Evolutionary conservation across 106 monocot genomes (phyloP).

Genomic region (Apostasia shenzhenica): DNA sequence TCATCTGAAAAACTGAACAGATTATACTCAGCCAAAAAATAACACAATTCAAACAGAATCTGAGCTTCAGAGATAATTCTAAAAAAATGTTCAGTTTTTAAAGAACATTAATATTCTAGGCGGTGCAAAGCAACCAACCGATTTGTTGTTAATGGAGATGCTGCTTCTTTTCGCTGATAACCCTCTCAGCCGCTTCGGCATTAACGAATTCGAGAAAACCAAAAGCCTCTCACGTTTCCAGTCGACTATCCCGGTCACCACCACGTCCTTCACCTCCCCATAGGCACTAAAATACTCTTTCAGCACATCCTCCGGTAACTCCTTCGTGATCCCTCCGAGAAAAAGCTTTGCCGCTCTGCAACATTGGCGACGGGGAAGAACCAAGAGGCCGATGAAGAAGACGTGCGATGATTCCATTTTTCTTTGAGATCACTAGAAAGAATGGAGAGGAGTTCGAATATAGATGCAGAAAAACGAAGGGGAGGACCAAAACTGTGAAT

Average conservation of each 20-base stretch:
- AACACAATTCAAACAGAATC: background rate
- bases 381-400: too few relatives aligned
- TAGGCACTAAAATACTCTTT: constrained; percentile 44
- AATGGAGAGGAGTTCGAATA: too few relatives aligned
- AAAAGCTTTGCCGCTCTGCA: constrained; percentile 65
- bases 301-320: constrained; percentile 46
- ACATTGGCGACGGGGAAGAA: too few relatives aligned
- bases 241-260: constrained; percentile 49
- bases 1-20: too few relatives aligned
- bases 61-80: background rate
- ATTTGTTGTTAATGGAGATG: constrained; percentile 30
- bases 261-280: constrained; percentile 62
- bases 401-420: too few relatives aligned
- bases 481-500: too few relatives aligned
- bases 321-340: constrained; percentile 64
- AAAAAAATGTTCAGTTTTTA: too few relatives aligned
- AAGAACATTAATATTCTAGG: background rate
- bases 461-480: too few relatives aligned
- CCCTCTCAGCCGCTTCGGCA: constrained; percentile 35
- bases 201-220: constrained; percentile 65
- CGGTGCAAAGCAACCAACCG: background rate
- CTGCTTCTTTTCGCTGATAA: constrained; percentile 22
- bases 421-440: too few relatives aligned
- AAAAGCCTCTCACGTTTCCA: constrained; percentile 54
- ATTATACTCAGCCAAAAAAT: background rate